Percentiles rank a stretch among this genome's conserved stretches.
Evolutionary conservation across 352 stramenopile genomes (phyloP).

Genomic region (Globisporangium paddicum): DNA sequence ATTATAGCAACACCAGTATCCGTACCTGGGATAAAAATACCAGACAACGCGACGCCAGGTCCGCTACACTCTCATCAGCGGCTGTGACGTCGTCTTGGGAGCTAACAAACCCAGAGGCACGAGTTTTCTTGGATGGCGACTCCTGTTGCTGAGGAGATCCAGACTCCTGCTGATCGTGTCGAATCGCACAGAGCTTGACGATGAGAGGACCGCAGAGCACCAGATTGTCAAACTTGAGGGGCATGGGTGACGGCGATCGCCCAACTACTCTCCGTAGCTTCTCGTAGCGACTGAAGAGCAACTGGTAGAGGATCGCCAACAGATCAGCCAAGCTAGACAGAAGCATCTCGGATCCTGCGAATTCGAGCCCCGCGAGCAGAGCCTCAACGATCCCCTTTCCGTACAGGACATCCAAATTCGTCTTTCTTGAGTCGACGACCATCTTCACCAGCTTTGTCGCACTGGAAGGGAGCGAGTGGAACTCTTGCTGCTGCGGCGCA

Average conservation of each 20-base stretch:
- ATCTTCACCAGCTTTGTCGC: conserved; percentile 31
- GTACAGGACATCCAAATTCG: conserved; percentile 22
- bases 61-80: conserved; percentile 20
- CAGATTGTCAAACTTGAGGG: conserved; percentile 26
- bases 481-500: conserved; percentile 18
- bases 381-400: conserved; percentile 22
- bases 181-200: conserved; percentile 29
- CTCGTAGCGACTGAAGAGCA: conserved; percentile 37
- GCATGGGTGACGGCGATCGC: background rate
- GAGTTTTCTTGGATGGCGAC: background rate
- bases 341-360: conserved; percentile 12
- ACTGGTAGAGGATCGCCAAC: conserved; percentile 24
- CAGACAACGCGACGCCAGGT: conserved; percentile 50
- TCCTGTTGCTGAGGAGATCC: conserved; percentile 15
- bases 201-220: conserved; percentile 24
- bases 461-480: conserved; percentile 27
- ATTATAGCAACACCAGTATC: background rate
- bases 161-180: background rate
- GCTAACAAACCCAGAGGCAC: background rate
- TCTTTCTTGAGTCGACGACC: conserved; percentile 21
- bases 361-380: conserved; percentile 22
- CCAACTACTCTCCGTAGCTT: conserved; percentile 12
- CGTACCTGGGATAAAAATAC: conserved; percentile 59
- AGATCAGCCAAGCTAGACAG: conserved; percentile 23
- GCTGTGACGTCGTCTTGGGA: background rate